Evolutionary conservation across 139 green algal genomes (phyloP).

Genomic region (Micractinium sp.): DNA sequence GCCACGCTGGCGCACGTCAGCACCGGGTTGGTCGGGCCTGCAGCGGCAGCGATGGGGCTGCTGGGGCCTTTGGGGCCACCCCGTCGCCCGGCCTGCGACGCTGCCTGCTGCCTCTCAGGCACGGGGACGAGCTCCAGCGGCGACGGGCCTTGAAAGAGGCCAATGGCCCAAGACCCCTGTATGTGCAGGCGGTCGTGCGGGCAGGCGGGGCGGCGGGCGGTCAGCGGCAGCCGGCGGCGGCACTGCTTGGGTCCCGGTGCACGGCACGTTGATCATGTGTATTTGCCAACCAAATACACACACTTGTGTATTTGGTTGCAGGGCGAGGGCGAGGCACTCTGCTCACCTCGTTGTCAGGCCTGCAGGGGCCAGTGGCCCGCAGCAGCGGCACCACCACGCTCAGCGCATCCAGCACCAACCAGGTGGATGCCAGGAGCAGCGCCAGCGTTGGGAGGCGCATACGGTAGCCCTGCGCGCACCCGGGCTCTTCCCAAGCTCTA

Average conservation of each 20-base stretch:
- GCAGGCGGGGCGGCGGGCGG: not conserved
- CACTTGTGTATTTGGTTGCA: too few relatives aligned
- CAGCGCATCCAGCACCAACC: not conserved
- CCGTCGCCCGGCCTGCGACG: not conserved
- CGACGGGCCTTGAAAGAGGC: conserved; percentile 44
- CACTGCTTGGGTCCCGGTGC: too few relatives aligned
- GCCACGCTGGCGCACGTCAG: conserved; percentile 35
- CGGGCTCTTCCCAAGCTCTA: too few relatives aligned
- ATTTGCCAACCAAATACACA: too few relatives aligned
- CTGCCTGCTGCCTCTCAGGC: not conserved
- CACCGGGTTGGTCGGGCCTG: conserved; percentile 37
- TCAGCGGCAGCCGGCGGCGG: too few relatives aligned
- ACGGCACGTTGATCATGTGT: not conserved
- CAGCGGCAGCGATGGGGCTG: conserved; percentile 14
- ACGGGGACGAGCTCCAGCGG: conserved; percentile 38
- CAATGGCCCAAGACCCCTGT: conserved; percentile 51
- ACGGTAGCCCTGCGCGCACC: too few relatives aligned
- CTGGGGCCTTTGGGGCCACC: not conserved
- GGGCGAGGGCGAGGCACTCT: too few relatives aligned
- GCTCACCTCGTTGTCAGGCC: conserved; percentile 12
- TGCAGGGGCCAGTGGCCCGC: not conserved
- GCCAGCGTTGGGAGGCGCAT: too few relatives aligned
- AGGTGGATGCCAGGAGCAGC: too few relatives aligned
- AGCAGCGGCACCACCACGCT: not conserved
- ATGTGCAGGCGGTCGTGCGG: not conserved